Evolutionary conservation across 2,329 filamentous ascomycete genomes (phyloP), one percentile per base, ranked within the genome.

Genomic region (Fusarium armeniacum): DNA sequence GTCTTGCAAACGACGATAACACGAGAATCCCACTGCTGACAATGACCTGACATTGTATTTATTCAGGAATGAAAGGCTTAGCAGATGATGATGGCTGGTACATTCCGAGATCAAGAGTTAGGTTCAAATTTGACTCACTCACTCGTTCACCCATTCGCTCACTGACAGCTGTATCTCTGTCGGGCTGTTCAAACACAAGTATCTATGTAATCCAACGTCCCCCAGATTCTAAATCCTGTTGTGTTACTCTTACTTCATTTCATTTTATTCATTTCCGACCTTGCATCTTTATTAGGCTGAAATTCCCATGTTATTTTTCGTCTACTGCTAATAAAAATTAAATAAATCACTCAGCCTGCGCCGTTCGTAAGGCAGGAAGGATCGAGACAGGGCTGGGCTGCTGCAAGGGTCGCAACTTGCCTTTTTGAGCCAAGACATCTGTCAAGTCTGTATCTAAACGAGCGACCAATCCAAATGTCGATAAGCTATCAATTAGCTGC

Each of bases 371-470:
- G 32, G 43, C 16, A 35, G 38, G 38, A 22, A 40, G 38, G 38
- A 28, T 56, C 24, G 18, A 9, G 41, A 15, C 13, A 13, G 32
- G 22, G 45, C 38, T 55, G 61, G 20, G 45, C 43, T 62, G 62
- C 62, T 62, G 62, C 62, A 67, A 47, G 62, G 62, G 36, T 64
- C 10, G 8, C 16, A 44, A 36, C 50, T 63, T 63, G 43, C 61
- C 61, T n/a, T 32, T 38, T 65, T 33, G 24, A 58, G 62, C 55
- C 49, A 58, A 38, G 61, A 20, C 50, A 50, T 26, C 43, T 54
- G 62, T 47, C 57, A 55, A 47, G 45, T 35, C 16, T 16, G 9
- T 13, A 44, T 62, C 38, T 55, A 32, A 6, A 26, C 28, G 40
- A 56, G 10, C 12, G 35, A 30, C 61, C 66, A 69, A 69, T 69